Percentiles rank a stretch among this genome's conserved stretches.
Conservation (phyloP, 768 basidiomycete species). For the Mycena filopes region DNA sequence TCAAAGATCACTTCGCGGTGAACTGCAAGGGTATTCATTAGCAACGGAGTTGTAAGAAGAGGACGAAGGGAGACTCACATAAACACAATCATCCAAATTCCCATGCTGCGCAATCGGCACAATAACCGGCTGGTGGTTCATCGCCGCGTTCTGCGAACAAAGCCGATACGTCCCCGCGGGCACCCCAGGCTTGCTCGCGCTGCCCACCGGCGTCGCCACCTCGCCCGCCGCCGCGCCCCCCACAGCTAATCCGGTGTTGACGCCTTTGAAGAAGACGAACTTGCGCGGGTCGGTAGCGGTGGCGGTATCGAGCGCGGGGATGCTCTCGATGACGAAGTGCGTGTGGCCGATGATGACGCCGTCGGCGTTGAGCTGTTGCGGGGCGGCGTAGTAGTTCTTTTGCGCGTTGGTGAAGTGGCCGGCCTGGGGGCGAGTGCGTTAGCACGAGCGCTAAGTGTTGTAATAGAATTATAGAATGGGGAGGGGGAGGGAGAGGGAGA, state of each 20-base stretch:
- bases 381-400: neutral
- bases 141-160: constrained; percentile 62
- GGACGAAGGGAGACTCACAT: neutral
- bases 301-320: neutral
- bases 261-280: constrained; percentile 66
- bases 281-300: constrained; percentile 21
- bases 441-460: too few species aligned
- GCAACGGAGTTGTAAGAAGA: too few species aligned
- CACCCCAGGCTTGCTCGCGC: constrained; percentile 57
- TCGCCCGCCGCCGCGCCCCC: constrained; percentile 49
- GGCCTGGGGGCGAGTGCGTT: too few species aligned
- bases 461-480: neutral
- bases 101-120: constrained; percentile 61
- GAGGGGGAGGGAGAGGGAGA: too few species aligned
- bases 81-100: constrained; percentile 45
- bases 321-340: neutral
- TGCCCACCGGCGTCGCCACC: constrained; percentile 60
- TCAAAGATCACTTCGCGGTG: neutral
- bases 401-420: constrained; percentile 2
- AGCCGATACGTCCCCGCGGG: constrained; percentile 68
- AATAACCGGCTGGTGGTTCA: constrained; percentile 70
- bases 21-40: neutral
- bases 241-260: constrained; percentile 44
- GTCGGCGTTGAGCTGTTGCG: neutral
- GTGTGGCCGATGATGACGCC: neutral